Conservation (phyloP, 2,329 filamentous ascomycete species). For the Pyricularia grisea region DNA sequence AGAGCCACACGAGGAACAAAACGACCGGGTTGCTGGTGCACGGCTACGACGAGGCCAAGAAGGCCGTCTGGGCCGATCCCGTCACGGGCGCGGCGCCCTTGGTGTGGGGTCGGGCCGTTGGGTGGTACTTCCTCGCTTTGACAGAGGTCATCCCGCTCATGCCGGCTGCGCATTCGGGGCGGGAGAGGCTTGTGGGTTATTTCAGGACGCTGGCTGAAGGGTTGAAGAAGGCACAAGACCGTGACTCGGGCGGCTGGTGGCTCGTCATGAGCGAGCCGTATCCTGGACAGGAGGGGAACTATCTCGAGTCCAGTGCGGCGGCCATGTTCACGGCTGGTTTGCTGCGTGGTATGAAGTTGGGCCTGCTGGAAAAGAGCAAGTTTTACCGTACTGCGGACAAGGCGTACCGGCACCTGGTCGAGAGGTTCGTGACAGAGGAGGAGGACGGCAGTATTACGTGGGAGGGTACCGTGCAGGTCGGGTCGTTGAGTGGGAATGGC, state of each 20-base stretch:
- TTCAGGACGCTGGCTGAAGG: conserved; percentile 30
- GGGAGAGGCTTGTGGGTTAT: conserved; percentile 25
- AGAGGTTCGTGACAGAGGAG: not conserved
- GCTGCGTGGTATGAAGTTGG: conserved; percentile 14
- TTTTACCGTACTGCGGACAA: not conserved
- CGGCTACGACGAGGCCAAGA: conserved; percentile 40
- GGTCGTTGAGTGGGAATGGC: not conserved
- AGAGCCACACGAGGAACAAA: conserved; percentile 28
- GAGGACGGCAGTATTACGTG: not conserved
- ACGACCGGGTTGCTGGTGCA: conserved; percentile 37
- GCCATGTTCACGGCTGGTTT: conserved; percentile 48
- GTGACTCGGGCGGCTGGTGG: conserved; percentile 37
- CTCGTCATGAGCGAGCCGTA: conserved; percentile 42
- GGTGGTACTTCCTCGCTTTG: conserved; percentile 44
- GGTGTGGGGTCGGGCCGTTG: conserved; percentile 44
- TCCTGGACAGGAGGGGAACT: conserved; percentile 40
- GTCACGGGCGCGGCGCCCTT: conserved; percentile 38
- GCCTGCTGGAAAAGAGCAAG: not conserved
- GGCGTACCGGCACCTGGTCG: not conserved
- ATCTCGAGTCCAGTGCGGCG: conserved; percentile 48
- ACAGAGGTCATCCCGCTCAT: conserved; percentile 39
- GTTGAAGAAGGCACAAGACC: conserved; percentile 31
- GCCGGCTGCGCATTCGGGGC: conserved; percentile 25
- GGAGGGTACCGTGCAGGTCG: conserved; percentile 3
- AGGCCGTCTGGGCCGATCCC: conserved; percentile 40